Evolutionary conservation across 306 rosid species (phyloP), one percentile per base, ranked within the genome.

Genomic region (Fragaria ananassa): DNA sequence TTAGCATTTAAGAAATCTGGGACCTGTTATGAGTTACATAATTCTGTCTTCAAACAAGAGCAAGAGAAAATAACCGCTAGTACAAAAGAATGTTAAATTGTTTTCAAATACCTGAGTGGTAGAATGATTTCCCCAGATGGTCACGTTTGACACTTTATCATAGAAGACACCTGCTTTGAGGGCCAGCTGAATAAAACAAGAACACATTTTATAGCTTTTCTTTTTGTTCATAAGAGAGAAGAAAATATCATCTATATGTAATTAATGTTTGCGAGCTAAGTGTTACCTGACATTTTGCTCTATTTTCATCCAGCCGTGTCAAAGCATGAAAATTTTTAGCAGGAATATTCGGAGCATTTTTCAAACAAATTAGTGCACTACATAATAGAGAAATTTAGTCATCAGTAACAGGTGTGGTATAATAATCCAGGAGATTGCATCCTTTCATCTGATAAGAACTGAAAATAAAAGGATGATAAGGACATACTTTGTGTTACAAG

Each of bases 41-140:
- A 34, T 35, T 70, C 19, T 8, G 75, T 70, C 60, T 68, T 76
- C 71, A 31, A 76, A 72, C 71, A 37, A 71, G 68, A 75, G 49
- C 39, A 34, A 13, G 77, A 54, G 46, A 37, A 44, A 25, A 75
- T 54, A 41, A 81, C 41, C 62, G 67, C 11, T 49, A 17, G 76
- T 23, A 76, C 57, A 51, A 74, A 25, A 62, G 51, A 68, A 41
- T 7, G 44, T 37, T 37, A 37, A 37, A 37, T 57, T 71, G 67
- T 56, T 72, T 79, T 74, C 64, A 79, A 60, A 54, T 51, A 94
- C 98, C 93, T 95, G 99, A 81, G 99, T 95, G 71, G 97, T 95
- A 63, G 99, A 95, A 86, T 95, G 99, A 86, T 95, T 95, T 72
- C 97, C 99, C 99, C 99, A 95, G 58, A 95, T 92, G 25, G 99